These are phyloP conservation scores for Carallia brachiata DNA, from an alignment of 345 rosid species.

Conservation along the genomic window DNA sequence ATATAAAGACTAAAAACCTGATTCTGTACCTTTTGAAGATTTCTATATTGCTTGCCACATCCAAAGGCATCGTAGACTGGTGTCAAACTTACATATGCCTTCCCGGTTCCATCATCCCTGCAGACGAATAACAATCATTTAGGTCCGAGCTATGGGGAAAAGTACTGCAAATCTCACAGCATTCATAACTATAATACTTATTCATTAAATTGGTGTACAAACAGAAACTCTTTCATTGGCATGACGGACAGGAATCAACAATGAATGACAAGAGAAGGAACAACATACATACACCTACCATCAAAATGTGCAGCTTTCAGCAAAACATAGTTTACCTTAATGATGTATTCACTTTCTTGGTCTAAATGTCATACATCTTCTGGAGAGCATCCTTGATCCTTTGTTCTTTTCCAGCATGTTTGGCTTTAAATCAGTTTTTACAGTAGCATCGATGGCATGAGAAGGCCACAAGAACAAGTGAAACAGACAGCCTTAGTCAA, in stretches of 20 bases:
- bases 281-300: not conserved
- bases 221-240: too few species aligned
- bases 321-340: slow-evolving; percentile 49
- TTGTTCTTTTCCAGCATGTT: slow-evolving; percentile 12
- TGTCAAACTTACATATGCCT: slow-evolving; percentile 68
- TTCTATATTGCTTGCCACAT: slow-evolving; percentile 32
- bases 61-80: slow-evolving; percentile 58
- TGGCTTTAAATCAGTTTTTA: slow-evolving; percentile 66
- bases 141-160: too few species aligned
- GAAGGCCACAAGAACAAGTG: not conserved
- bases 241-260: too few species aligned
- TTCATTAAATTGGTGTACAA: too few species aligned
- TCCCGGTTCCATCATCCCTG: slow-evolving; percentile 75
- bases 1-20: not conserved
- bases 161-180: too few species aligned
- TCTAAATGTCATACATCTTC: slow-evolving; percentile 93
- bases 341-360: slow-evolving; percentile 93
- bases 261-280: too few species aligned
- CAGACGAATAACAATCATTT: not conserved
- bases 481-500: too few species aligned
- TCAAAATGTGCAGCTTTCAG: not conserved
- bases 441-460: slow-evolving; percentile 40
- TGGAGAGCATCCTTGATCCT: slow-evolving; percentile 87
- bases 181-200: too few species aligned
- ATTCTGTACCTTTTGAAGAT: slow-evolving; percentile 13